Conservation (phyloP, 1,139 yeast species). For the Meyerozyma guilliermondii region DNA sequence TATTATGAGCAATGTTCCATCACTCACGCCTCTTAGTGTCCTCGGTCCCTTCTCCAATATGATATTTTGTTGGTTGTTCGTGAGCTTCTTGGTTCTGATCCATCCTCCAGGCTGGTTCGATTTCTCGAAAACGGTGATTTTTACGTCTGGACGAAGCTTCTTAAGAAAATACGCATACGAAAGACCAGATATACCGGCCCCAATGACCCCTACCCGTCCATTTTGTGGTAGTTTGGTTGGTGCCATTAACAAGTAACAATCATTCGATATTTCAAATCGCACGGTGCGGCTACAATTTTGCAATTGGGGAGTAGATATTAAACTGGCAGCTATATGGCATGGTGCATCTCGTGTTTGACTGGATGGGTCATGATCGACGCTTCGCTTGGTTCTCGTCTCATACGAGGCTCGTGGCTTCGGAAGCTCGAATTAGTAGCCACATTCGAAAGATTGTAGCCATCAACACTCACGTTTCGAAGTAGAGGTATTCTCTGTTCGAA, state of each 20-base stretch:
- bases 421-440: not conserved
- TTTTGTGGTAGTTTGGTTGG: constrained; percentile 14
- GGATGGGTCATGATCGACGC: not conserved
- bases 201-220: constrained; percentile 62
- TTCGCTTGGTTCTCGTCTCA: not conserved
- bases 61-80: constrained; percentile 12
- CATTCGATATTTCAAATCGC: not conserved
- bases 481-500: constrained; percentile 31
- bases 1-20: constrained; percentile 56
- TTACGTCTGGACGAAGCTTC: constrained; percentile 65
- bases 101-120: constrained; percentile 68
- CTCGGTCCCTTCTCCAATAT: constrained; percentile 71
- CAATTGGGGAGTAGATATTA: not conserved
- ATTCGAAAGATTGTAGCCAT: constrained; percentile 4
- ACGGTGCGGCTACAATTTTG: not conserved
- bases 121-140: constrained; percentile 59
- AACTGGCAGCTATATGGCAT: not conserved
- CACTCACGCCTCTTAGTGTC: constrained; percentile 65
- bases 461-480: constrained; percentile 23
- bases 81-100: constrained; percentile 47
- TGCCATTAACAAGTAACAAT: not conserved
- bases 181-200: constrained; percentile 87
- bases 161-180: constrained; percentile 70
- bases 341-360: not conserved
- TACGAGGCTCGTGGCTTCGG: not conserved